Percentiles rank a stretch among this genome's conserved stretches.
Evolutionary conservation across 2,329 filamentous ascomycete genomes (phyloP).

Genomic region (Pseudopyricularia cyperi): DNA sequence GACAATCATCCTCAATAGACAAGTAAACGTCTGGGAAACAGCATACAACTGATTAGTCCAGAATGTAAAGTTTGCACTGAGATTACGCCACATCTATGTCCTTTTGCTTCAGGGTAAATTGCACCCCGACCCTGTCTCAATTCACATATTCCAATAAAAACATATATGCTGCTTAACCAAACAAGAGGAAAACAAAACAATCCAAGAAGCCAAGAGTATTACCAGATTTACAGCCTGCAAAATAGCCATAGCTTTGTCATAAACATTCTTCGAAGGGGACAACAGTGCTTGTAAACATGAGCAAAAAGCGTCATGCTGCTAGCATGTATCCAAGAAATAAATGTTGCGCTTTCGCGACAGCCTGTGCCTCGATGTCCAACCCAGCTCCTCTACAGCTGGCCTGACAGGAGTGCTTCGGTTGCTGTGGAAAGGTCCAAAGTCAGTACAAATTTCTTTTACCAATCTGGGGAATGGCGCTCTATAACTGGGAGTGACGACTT

Average conservation of each 20-base stretch:
- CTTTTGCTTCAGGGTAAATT: not conserved
- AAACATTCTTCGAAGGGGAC: not conserved
- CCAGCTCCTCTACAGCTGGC: conserved; percentile 45
- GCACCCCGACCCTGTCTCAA: not conserved
- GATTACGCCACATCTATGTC: not conserved
- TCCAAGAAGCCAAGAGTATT: not conserved
- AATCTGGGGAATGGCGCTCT: not conserved
- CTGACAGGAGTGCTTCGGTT: conserved; percentile 67
- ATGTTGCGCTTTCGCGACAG: not conserved
- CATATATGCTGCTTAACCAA: not conserved
- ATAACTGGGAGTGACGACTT: conserved; percentile 27
- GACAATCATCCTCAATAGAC: not conserved
- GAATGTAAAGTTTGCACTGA: not conserved
- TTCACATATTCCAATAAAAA: not conserved
- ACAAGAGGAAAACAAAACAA: not conserved
- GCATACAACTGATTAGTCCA: too few species aligned
- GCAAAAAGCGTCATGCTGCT: not conserved
- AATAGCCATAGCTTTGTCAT: not conserved
- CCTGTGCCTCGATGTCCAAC: not conserved
- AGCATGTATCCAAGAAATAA: not conserved
- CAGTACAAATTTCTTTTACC: conserved; percentile 14
- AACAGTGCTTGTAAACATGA: not conserved
- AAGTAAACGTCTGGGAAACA: not conserved
- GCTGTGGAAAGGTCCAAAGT: conserved; percentile 28
- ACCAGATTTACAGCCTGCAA: not conserved